A percentile compares a stretch with the other conserved stretches of the same genome.
Evolutionary conservation across 192 early-diverging fungal genomes (phyloP).

Genomic region (Backusella westeae): DNA sequence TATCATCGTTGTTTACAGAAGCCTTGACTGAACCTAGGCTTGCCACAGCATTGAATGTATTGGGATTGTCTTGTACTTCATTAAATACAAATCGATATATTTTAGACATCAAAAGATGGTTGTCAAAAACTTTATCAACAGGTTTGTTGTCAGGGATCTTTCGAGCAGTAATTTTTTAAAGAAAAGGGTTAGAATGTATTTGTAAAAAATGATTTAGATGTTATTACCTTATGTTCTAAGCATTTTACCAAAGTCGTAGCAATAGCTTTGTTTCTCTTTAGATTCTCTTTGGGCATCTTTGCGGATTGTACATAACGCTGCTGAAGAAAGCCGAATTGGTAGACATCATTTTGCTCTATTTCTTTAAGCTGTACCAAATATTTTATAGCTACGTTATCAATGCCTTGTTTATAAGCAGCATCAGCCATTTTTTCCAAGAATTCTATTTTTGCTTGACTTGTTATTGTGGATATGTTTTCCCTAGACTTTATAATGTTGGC

Average conservation of each 20-base stretch:
- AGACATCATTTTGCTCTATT: neutral
- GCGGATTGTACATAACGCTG: neutral
- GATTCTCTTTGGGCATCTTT: neutral
- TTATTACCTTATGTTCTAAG: slow-evolving; percentile 1
- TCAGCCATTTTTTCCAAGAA: slow-evolving; percentile 44
- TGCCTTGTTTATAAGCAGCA: slow-evolving; percentile 59
- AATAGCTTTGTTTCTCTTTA: neutral
- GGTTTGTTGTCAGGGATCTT: neutral
- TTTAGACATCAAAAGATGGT: neutral
- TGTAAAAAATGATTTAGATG: neutral
- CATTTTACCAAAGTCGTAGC: neutral
- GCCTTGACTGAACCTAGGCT: neutral
- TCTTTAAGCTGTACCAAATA: slow-evolving; percentile 32
- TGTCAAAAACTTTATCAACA: neutral
- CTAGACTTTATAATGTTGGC: neutral
- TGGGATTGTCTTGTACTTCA: neutral
- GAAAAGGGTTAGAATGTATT: neutral
- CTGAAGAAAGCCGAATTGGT: neutral
- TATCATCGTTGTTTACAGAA: neutral
- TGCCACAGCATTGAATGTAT: neutral
- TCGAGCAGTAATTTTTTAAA: neutral
- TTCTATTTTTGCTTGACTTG: slow-evolving; percentile 26
- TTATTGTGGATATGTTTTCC: neutral
- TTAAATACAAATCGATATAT: slow-evolving; percentile 3
- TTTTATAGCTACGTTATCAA: slow-evolving; percentile 53